Base-by-base conservation (phyloP, 176 grass and related monocot genomes). In the Cenchrus americanus region DNA sequence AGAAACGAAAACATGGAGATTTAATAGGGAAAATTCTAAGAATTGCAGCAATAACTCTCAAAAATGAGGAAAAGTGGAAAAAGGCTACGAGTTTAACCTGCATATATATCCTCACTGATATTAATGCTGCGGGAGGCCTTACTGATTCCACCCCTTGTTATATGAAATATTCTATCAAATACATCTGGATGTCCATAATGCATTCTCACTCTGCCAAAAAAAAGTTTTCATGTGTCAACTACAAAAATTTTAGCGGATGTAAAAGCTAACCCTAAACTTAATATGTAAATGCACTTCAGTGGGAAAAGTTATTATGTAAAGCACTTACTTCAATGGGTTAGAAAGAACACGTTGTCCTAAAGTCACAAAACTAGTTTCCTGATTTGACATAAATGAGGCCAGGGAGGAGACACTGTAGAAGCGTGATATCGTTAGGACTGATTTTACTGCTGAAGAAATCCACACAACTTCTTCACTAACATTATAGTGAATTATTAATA, bases 101-200 rank as follows among this genome's bases (percentile, higher is more conserved):
- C 95, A 88, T 84, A 97, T 74, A 97, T 94, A 87, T 97, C 95
- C 88, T 97, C 95, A 34, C 92, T 97, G 61, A 97, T 97, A 81
- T 97, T 97, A 84, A 97, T 94, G 62, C 87, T 83, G 18, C 92
- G 92, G 51, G 95, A 97, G 61, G 95, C 95, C 79, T 97, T 97
- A 80, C 95, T 97, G 24, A 97, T 97, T 58, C 95, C 95, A 63
- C 95, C 95, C 76, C 95, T 92, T 24, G 92, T 94, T 91, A 97
- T 91, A 90, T 97, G 95, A 83, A 97, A 97, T 87, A 97, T 67
- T 89, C 95, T 94, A 86, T 94, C 95, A 84, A 97, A 97, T 85
- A 97, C 95, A 94, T 97, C 95, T 57, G 95, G 95, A 73, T 97
- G 95, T 21, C 95, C 95, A 77, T 97, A 97, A 83, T 97, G 92